These are phyloP conservation scores for Thielaviopsis ethacetica DNA, from an alignment of 2,329 filamentous ascomycete genomes.

Conservation along the genomic window DNA sequence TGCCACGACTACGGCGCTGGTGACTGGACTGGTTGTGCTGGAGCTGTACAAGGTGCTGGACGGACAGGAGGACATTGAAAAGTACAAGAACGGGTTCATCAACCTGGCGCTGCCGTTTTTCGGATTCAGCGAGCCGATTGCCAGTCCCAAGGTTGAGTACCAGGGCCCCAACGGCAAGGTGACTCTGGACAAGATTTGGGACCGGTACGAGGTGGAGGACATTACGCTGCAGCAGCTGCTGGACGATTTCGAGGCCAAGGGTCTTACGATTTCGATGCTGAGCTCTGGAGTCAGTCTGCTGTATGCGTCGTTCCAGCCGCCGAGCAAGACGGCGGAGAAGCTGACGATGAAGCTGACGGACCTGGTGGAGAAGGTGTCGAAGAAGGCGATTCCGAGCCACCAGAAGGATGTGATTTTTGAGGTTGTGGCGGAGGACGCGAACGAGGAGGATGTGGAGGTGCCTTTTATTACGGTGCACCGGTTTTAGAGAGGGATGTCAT, in stretches of 20 bases:
- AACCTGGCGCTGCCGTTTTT: slow-evolving; percentile 96
- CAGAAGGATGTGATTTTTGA: slow-evolving; percentile 96
- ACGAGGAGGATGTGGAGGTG: slow-evolving; percentile 88
- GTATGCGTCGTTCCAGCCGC: slow-evolving; percentile 84
- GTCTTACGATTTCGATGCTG: slow-evolving; percentile 76
- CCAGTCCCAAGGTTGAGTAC: slow-evolving; percentile 85
- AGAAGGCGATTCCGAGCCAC: slow-evolving; percentile 78
- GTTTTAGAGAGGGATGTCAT: too few species aligned
- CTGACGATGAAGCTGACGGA: slow-evolving; percentile 71
- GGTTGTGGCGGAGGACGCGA: slow-evolving; percentile 77
- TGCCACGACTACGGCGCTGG: slow-evolving; percentile 87
- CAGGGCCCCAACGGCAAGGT: slow-evolving; percentile 63
- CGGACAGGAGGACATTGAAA: slow-evolving; percentile 88
- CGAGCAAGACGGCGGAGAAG: slow-evolving; percentile 64
- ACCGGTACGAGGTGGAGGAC: slow-evolving; percentile 81
- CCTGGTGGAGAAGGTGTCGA: slow-evolving; percentile 75
- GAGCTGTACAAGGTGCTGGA: slow-evolving; percentile 96
- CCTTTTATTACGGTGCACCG: slow-evolving; percentile 78
- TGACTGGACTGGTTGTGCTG: slow-evolving; percentile 81
- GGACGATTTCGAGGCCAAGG: slow-evolving; percentile 63
- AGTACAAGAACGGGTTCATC: slow-evolving; percentile 98
- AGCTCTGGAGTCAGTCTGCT: slow-evolving; percentile 93
- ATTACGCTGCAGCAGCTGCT: slow-evolving; percentile 74
- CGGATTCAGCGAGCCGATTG: slow-evolving; percentile 92
- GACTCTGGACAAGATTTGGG: slow-evolving; percentile 90